phyloP scores from a whole-genome alignment of 108 stramenopile genomes.

The Nitzschia sp. region DNA sequence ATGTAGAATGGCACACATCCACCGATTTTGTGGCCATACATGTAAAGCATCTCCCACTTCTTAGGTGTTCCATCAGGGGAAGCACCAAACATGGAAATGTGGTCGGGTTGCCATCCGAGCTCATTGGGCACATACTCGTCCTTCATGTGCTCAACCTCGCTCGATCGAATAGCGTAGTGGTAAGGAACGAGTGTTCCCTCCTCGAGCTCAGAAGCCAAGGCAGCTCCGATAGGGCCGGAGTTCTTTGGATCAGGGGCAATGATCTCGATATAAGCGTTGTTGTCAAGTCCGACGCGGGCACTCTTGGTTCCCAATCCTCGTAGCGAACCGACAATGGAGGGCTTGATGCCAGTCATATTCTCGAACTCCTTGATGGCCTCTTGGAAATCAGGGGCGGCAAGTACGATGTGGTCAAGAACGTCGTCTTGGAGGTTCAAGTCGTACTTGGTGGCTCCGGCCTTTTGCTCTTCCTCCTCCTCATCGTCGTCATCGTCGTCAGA shows the following conservation, averaged over 20 bases:
- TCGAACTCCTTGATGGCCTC: slow-evolving; percentile 52
- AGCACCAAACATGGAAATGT: slow-evolving; percentile 57
- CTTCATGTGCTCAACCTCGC: slow-evolving; percentile 42
- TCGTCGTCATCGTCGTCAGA: slow-evolving; percentile 33
- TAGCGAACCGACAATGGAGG: slow-evolving; percentile 48
- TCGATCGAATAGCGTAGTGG: slow-evolving; percentile 52
- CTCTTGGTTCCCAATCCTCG: slow-evolving; percentile 54
- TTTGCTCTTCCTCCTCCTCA: slow-evolving; percentile 38
- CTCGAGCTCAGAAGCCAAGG: slow-evolving; percentile 36
- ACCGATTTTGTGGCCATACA: slow-evolving; percentile 57
- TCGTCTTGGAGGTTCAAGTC: slow-evolving; percentile 49
- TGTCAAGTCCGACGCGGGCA: slow-evolving; percentile 47
- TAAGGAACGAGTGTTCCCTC: slow-evolving; percentile 46
- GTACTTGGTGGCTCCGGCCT: slow-evolving; percentile 34
- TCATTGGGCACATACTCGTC: slow-evolving; percentile 45
- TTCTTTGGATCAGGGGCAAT: slow-evolving; percentile 57
- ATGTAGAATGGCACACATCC: slow-evolving; percentile 53
- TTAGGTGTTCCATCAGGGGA: slow-evolving; percentile 47
- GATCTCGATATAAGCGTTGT: slow-evolving; percentile 50
- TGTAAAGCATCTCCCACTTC: slow-evolving; percentile 58
- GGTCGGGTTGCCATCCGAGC: slow-evolving; percentile 53
- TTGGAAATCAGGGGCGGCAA: slow-evolving; percentile 51
- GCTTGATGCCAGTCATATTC: slow-evolving; percentile 49
- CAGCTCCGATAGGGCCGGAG: slow-evolving; percentile 49
- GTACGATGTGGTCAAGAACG: slow-evolving; percentile 57